Base-by-base conservation (phyloP, 768 basidiomycete genomes). In the Gloeostereum incarnatum region DNA sequence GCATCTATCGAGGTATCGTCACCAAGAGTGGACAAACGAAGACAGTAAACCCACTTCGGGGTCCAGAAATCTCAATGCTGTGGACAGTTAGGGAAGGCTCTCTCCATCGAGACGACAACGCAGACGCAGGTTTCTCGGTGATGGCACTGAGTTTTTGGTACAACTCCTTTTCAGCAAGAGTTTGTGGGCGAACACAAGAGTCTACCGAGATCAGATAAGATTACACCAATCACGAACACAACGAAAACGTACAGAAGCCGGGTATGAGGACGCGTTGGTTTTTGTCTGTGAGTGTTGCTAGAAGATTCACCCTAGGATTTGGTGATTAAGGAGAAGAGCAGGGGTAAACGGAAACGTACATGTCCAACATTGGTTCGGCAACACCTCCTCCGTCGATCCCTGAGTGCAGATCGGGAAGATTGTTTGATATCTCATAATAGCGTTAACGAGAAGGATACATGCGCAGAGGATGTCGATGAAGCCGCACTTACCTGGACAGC, bases 381-480 rank as follows among this genome's bases (percentile, higher is more conserved):
- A 79, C 71, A 1, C 77, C 84, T 11, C 96, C 96, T 22, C 96
- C 96, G 50, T 96, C 90, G 6, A 97, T 72, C 44, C 96, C 96
- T 11, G 90, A 92, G 56, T 99, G 96, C 30, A 88, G 66, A 55
- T 97, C 94, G 0, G 85, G 83, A 9, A 72, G 66, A 20, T 70
- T 59, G 45, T 76, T 88, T 4, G 71, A 71, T 40, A 97, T 78
- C 78, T 88, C 42, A 17, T 38, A 22, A 38, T 24, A 23, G 16
- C 32, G 33, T 38, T 10, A 3, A 34, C 3, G 14, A 34, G 33
- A 8, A 8, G 8, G 17, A 33, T 33, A 8, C 17, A 9, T 8
- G 32, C 32, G 19, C 17, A 9, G 11, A 25, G 27, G 17, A 30
- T 31, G 17, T 35, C 26, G 24, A 33, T 23, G 27, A 16, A 19